Conservation (phyloP, 1,284 basidiomycete genomes). For the Naganishia cerealis region DNA sequence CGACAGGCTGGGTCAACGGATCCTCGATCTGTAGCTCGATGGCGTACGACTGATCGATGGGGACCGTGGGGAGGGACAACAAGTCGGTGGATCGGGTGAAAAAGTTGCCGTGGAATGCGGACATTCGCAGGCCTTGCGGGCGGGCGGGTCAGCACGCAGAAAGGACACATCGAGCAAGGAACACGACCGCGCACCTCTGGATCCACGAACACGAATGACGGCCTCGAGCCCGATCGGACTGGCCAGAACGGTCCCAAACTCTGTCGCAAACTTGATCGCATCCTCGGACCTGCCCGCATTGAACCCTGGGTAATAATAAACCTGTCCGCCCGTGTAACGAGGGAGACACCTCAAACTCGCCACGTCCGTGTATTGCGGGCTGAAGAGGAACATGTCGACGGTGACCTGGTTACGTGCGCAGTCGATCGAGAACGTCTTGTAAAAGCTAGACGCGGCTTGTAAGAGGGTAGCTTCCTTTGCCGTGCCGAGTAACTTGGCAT, state of each 20-base stretch:
- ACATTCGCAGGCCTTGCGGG: slow-evolving; percentile 75
- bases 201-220: slow-evolving; percentile 94
- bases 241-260: slow-evolving; percentile 88
- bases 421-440: slow-evolving; percentile 98
- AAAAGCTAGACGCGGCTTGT: slow-evolving; percentile 87
- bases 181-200: slow-evolving; percentile 63
- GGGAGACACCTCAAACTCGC: slow-evolving; percentile 88
- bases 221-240: slow-evolving; percentile 96
- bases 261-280: slow-evolving; percentile 95
- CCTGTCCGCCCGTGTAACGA: slow-evolving; percentile 96
- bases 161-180: background rate
- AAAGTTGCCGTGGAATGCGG: slow-evolving; percentile 99
- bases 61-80: slow-evolving; percentile 92
- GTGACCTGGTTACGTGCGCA: slow-evolving; percentile 96
- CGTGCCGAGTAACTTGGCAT: slow-evolving; percentile 92
- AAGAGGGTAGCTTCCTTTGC: slow-evolving; percentile 87
- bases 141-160: slow-evolving; percentile 45
- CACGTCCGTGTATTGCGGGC: slow-evolving; percentile 89
- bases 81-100: slow-evolving; percentile 98
- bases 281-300: slow-evolving; percentile 92
- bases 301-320: slow-evolving; percentile 98
- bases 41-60: slow-evolving; percentile 92
- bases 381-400: slow-evolving; percentile 99
- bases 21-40: slow-evolving; percentile 98
- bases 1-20: slow-evolving; percentile 84